Conservation (phyloP, 2,329 filamentous ascomycete species). For the Nannizziopsis arthrosporioides region DNA sequence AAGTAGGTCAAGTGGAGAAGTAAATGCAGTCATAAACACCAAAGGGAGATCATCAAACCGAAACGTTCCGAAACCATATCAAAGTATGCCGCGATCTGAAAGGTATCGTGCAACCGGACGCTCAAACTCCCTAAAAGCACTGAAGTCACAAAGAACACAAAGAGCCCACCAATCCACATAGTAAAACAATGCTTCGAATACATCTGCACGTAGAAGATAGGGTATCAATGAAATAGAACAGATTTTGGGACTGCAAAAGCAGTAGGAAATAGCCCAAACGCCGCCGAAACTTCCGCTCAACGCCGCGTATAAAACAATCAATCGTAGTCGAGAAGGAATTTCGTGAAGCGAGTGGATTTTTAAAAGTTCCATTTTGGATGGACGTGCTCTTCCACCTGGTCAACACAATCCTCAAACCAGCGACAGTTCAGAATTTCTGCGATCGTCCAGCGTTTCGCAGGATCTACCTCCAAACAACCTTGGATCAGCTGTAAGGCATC, state of each 20-base stretch:
- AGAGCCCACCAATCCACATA: not conserved
- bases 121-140: no score
- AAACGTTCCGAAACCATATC: no score
- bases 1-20: no score
- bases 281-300: slow-evolving; percentile 1
- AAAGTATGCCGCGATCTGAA: no score
- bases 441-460: slow-evolving; percentile 46
- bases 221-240: slow-evolving; percentile 8
- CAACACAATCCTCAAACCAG: slow-evolving; percentile 37
- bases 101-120: no score
- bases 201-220: not conserved
- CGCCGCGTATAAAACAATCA: not conserved
- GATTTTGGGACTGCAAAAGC: not conserved
- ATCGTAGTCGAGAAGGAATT: not conserved
- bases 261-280: not conserved
- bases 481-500: slow-evolving; percentile 46
- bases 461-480: slow-evolving; percentile 49
- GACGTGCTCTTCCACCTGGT: slow-evolving; percentile 5
- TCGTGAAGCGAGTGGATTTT: not conserved
- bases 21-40: no score
- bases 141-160: not conserved
- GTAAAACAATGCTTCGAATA: not conserved
- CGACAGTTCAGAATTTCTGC: slow-evolving; percentile 43
- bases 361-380: slow-evolving; percentile 8
- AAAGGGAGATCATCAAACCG: no score